Base-by-base conservation (phyloP, 2,329 filamentous ascomycete species). In the Fusarium luffae region DNA sequence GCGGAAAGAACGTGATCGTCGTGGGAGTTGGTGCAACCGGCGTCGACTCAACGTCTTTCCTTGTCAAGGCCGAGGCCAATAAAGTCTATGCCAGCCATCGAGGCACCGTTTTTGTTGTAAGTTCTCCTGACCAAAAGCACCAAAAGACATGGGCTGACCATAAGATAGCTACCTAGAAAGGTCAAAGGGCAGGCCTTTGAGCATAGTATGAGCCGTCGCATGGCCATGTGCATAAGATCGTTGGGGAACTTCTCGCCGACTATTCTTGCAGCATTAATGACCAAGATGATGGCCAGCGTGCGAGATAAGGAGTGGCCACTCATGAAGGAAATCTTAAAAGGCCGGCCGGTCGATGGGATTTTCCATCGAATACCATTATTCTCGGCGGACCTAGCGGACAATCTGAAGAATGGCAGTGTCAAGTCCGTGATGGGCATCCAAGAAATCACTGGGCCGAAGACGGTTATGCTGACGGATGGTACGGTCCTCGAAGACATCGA, bases 61-160 rank as follows among this genome's bases (percentile, higher is more conserved):
- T 51, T 70, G 76, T 28, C 65, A 78, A 67, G n/a, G 69, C 54
- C 11, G 69, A 65, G 27, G 79, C 81, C 9, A 70, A 74, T 8
- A 80, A 82, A 60, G 74, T 84, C 14, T 84, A 81, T 67, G 67
- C 83, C 48, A 82, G 82, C n/a, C 82, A 84, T 60, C 77, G 82
- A 9, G 75, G 77, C 5, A 71, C 73, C 19, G 68, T 73, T 41
- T 70, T 69, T 34, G 51, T 76, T 25, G 75, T 76, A 54, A 73
- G 69, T n/a, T 25, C 19, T n/a, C 23, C 28, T 7, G 27, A 4
- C 21, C 9, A 10, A 8, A 9, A 3, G 18, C 23, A 8, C 27
- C 9, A 5, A 23, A n/a, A 8, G 4, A 18, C 14, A n/a, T 5
- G 10, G 14, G 18, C 60, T 74, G 16, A 74, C 30, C 42, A 37